A percentile compares a stretch with the other conserved stretches of the same genome.
phyloP scores from a whole-genome alignment of 495 filamentous ascomycete species.

The Podospora pseudopauciseta region DNA sequence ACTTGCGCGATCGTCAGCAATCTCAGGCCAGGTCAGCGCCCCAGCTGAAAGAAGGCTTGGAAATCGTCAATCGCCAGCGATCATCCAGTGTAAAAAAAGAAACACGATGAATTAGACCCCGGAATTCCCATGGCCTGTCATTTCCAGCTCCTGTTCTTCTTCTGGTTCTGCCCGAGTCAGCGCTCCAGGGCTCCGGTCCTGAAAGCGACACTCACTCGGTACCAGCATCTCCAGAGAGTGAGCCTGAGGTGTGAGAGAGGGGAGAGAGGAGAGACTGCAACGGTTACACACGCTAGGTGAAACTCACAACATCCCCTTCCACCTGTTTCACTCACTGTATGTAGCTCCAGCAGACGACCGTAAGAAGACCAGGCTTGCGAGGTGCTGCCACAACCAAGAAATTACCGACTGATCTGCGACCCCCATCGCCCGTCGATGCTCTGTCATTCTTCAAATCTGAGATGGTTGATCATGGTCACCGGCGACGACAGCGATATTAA shows the following conservation, averaged over 20 bases:
- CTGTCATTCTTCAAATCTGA: too few species aligned
- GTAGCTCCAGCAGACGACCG: not conserved
- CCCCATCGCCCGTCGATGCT: not conserved
- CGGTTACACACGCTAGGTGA: too few species aligned
- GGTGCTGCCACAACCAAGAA: slow-evolving; percentile 9
- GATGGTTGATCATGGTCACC: too few species aligned
- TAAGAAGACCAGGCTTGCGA: not conserved
- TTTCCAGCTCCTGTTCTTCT: not conserved
- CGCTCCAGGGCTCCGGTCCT: not conserved
- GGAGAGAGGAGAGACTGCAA: too few species aligned
- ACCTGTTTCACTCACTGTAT: not conserved
- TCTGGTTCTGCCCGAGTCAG: too few species aligned
- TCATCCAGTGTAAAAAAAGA: not conserved
- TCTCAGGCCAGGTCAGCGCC: slow-evolving; percentile 9
- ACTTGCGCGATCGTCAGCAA: slow-evolving; percentile 14
- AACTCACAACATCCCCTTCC: too few species aligned
- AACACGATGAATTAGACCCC: not conserved
- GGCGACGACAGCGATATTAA: too few species aligned
- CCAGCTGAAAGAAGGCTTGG: not conserved
- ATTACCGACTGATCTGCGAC: slow-evolving; percentile 19
- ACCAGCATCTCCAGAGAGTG: too few species aligned
- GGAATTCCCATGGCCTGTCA: not conserved
- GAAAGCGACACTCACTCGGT: not conserved
- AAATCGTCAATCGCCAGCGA: slow-evolving; percentile 2
- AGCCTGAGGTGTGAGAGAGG: too few species aligned